phyloP scores from a whole-genome alignment of 2,329 filamentous ascomycete genomes.

The Emergomyces pasteurianus region DNA sequence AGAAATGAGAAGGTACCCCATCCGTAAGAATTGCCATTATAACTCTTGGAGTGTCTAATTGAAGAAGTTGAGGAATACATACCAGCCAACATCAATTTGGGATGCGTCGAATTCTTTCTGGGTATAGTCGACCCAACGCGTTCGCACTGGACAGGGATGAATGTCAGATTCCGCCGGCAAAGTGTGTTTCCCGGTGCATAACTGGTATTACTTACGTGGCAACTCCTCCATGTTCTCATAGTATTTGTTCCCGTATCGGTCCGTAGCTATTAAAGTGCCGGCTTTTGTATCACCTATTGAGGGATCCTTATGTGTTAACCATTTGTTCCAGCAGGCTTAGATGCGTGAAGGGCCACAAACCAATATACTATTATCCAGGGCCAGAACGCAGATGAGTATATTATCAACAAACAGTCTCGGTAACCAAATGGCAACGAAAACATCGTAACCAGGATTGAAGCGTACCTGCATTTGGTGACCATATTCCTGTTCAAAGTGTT shows the following conservation, averaged over 20 bases:
- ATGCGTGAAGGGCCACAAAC: slow-evolving; percentile 16
- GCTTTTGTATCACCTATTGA: slow-evolving; percentile 84
- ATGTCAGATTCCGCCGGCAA: background rate
- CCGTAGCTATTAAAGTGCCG: slow-evolving; percentile 70
- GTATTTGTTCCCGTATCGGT: slow-evolving; percentile 94
- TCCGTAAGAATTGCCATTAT: background rate
- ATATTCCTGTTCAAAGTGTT: slow-evolving; percentile 54
- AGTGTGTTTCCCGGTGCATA: background rate
- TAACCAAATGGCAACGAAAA: slow-evolving; percentile 14
- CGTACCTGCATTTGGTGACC: slow-evolving; percentile 83
- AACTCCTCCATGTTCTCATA: slow-evolving; percentile 93
- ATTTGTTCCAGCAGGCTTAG: background rate
- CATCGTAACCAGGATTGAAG: slow-evolving; percentile 8
- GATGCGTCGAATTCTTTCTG: slow-evolving; percentile 51
- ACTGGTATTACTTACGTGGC: slow-evolving; percentile 47
- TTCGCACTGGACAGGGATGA: slow-evolving; percentile 53
- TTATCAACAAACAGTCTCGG: background rate
- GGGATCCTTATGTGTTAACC: slow-evolving; percentile 14
- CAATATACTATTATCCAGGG: slow-evolving; percentile 29
- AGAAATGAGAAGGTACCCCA: background rate
- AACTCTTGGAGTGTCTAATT: background rate
- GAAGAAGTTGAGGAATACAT: slow-evolving; percentile 11
- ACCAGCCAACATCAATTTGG: slow-evolving; percentile 88
- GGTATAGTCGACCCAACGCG: slow-evolving; percentile 96
- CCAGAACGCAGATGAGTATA: background rate